A percentile compares a stretch with the other conserved stretches of the same genome.
These are phyloP conservation scores for Diversispora eburnea DNA, from an alignment of 192 early-diverging fungal species.

Conservation along the genomic window DNA sequence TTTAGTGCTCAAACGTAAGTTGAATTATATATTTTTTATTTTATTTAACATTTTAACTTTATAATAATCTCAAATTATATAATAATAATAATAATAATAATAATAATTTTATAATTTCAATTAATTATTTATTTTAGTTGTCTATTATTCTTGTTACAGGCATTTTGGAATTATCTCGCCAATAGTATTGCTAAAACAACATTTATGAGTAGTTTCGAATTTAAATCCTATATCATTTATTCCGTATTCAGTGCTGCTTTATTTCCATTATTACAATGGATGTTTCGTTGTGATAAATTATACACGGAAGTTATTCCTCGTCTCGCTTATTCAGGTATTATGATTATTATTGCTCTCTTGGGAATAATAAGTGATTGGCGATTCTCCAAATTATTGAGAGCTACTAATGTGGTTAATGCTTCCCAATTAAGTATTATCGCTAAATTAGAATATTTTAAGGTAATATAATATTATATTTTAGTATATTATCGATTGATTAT, in stretches of 20 bases:
- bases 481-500: no score
- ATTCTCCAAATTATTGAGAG: conserved; percentile 13
- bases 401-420: neutral
- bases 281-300: conserved; percentile 26
- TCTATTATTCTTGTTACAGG: conserved; percentile 39
- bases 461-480: neutral
- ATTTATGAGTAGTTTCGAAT: conserved; percentile 45
- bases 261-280: conserved; percentile 40
- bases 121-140: conserved; percentile 28
- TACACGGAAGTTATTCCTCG: conserved; percentile 40
- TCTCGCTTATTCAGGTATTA: conserved; percentile 34
- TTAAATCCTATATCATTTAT: conserved; percentile 40
- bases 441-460: conserved; percentile 26
- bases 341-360: conserved; percentile 10
- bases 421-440: neutral
- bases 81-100: neutral
- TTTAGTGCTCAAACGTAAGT: conserved; percentile 45
- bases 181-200: conserved; percentile 38
- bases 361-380: conserved; percentile 11
- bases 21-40: neutral
- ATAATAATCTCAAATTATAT: neutral
- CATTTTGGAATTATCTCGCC: conserved; percentile 45
- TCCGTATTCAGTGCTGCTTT: conserved; percentile 33
- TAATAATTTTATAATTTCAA: no score
- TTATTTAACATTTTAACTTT: no score